Conservation (phyloP, 768 basidiomycete genomes). For the Tubosaeta brunneosetosa region DNA sequence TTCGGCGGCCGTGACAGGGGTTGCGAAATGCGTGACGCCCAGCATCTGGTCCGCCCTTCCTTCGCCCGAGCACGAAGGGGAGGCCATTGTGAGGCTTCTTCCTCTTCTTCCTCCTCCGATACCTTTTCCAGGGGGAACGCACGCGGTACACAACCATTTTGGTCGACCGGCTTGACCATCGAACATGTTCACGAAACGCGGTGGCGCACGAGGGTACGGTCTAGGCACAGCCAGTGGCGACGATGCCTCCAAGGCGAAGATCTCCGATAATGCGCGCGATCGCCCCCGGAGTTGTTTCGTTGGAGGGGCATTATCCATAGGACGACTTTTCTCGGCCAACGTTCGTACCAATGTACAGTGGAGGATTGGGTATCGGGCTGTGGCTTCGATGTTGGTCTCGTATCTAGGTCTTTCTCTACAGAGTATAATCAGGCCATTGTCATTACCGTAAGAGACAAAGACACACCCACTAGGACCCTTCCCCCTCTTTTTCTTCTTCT, state of each 20-base stretch:
- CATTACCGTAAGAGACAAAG: neutral
- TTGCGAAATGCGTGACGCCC: too few relatives aligned
- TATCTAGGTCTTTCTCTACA: conserved; percentile 9
- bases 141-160: conserved; percentile 13
- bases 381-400: neutral
- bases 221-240: conserved; percentile 5
- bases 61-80: too few relatives aligned
- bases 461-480: conserved; percentile 7
- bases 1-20: neutral
- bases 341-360: neutral
- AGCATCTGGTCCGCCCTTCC: too few relatives aligned
- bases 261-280: conserved; percentile 5
- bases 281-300: conserved; percentile 11
- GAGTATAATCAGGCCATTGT: neutral
- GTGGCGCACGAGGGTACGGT: conserved; percentile 14
- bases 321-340: too few relatives aligned
- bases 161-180: conserved; percentile 18
- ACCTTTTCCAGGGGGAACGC: neutral
- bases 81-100: too few relatives aligned
- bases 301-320: too few relatives aligned
- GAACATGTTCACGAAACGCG: conserved; percentile 17
- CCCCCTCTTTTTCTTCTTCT: too few relatives aligned
- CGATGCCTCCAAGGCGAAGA: conserved; percentile 15
- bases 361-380: too few relatives aligned
- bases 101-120: too few relatives aligned